phyloP scores from a whole-genome alignment of 2,329 filamentous ascomycete species.

The Ilyonectria sp. region DNA sequence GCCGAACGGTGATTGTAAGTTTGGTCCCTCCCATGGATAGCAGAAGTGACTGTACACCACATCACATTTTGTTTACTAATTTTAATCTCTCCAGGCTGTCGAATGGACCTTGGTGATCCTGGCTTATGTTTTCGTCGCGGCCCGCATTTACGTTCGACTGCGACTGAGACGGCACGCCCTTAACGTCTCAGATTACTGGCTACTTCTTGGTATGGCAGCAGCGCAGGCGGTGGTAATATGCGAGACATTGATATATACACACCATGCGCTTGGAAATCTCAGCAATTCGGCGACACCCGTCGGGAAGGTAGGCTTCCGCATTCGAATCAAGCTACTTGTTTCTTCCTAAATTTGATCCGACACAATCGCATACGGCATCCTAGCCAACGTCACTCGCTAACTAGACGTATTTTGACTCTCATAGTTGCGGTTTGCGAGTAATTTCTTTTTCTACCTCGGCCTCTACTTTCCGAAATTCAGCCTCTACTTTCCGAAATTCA shows the following conservation, averaged over 20 bases:
- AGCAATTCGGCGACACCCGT: background rate
- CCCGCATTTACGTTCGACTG: slow-evolving; percentile 23
- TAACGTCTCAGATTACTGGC: slow-evolving; percentile 10
- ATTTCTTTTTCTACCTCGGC: slow-evolving; percentile 46
- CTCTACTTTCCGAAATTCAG: slow-evolving; percentile 46
- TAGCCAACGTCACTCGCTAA: background rate
- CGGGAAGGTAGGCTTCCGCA: slow-evolving; percentile 5
- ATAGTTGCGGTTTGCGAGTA: slow-evolving; percentile 39
- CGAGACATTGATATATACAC: slow-evolving; percentile 14
- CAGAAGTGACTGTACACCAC: too few relatives aligned
- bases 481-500: slow-evolving; percentile 46
- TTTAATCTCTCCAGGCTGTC: background rate
- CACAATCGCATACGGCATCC: too few relatives aligned
- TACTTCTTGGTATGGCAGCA: background rate
- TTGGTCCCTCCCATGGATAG: background rate
- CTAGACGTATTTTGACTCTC: background rate
- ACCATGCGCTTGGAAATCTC: background rate
- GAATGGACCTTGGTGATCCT: slow-evolving; percentile 18
- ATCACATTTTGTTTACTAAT: background rate
- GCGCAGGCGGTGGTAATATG: slow-evolving; percentile 7
- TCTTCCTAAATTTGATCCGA: too few relatives aligned
- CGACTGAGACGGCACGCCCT: slow-evolving; percentile 12
- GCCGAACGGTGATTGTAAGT: background rate
- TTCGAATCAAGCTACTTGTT: too few relatives aligned
- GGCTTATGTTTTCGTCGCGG: slow-evolving; percentile 5